Evolutionary conservation across 257 asterid genomes (phyloP).

Genomic region (Przewalskia tangutica): DNA sequence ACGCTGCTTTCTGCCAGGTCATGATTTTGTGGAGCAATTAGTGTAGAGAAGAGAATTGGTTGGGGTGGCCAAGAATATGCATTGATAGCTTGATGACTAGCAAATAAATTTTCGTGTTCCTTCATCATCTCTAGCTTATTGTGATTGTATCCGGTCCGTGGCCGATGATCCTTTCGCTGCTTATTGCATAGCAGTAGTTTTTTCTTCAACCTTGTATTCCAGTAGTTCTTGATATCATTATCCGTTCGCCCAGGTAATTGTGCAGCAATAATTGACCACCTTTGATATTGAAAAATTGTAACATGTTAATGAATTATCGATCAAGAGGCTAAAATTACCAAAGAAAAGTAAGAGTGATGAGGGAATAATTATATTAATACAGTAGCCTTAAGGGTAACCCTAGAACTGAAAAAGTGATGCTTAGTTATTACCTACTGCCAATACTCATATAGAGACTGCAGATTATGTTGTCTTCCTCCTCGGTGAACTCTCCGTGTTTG

Average conservation of each 20-base stretch:
- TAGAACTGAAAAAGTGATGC: not conserved
- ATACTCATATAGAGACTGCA: constrained; percentile 30
- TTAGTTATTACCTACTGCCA: constrained; percentile 30
- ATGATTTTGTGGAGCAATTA: not conserved
- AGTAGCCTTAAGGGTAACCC: not conserved
- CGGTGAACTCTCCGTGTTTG: constrained; percentile 37
- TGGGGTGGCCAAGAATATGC: not conserved
- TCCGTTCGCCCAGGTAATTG: constrained; percentile 34
- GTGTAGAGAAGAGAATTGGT: constrained; percentile 1
- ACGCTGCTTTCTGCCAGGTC: not conserved
- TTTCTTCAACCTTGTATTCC: constrained; percentile 39
- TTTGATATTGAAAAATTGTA: not conserved
- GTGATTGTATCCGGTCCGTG: not conserved
- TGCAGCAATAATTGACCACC: constrained; percentile 41
- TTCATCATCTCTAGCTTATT: not conserved
- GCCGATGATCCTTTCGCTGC: constrained; percentile 17
- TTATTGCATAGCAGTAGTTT: constrained; percentile 15
- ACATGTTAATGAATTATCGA: not conserved
- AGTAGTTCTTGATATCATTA: constrained; percentile 34
- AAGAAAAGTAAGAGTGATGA: not conserved
- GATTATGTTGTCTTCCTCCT: constrained; percentile 32
- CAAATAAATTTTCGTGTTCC: not conserved
- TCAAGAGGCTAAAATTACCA: not conserved
- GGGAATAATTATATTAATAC: not conserved
- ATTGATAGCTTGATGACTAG: not conserved